Evolutionary conservation across 192 early-diverging fungal genomes (phyloP).

Genomic region (Coemansia sp.): DNA sequence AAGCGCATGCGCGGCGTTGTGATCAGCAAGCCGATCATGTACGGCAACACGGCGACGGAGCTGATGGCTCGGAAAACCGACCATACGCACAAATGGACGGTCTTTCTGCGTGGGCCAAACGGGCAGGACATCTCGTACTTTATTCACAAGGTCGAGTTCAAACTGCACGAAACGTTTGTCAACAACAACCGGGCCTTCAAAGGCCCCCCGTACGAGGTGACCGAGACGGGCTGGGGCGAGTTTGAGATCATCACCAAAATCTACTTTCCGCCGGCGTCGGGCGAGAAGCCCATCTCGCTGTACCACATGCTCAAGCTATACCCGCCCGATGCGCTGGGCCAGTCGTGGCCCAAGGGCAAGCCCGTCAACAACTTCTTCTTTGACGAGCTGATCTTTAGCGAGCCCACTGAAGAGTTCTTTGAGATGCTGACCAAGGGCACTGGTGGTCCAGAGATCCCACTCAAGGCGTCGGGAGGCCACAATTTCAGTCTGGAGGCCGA

Average conservation of each 20-base stretch:
- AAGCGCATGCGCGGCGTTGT: constrained; percentile 57
- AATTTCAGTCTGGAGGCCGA: constrained; percentile 57
- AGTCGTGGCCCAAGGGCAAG: constrained; percentile 47
- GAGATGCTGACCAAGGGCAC: constrained; percentile 52
- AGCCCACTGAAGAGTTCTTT: constrained; percentile 73
- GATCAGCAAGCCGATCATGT: constrained; percentile 73
- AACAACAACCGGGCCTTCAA: constrained; percentile 60
- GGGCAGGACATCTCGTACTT: constrained; percentile 81
- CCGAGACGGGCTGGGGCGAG: constrained; percentile 98
- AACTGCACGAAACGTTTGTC: constrained; percentile 90
- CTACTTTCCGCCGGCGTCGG: constrained; percentile 67
- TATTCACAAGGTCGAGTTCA: constrained; percentile 87
- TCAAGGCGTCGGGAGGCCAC: constrained; percentile 38
- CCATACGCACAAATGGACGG: constrained; percentile 96
- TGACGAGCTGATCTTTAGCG: constrained; percentile 65
- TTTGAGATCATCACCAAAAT: constrained; percentile 96
- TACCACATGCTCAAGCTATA: constrained; percentile 91
- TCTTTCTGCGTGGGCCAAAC: constrained; percentile 78
- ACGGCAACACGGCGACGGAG: constrained; percentile 76
- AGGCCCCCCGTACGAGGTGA: constrained; percentile 79
- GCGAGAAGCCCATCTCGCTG: constrained; percentile 74
- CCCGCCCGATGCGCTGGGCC: constrained; percentile 49
- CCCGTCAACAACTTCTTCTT: constrained; percentile 49
- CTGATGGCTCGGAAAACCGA: constrained; percentile 63
- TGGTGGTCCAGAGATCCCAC: constrained; percentile 47